Evolutionary conservation across 345 rosid species (phyloP).

Genomic region (Syzygium aqueum): DNA sequence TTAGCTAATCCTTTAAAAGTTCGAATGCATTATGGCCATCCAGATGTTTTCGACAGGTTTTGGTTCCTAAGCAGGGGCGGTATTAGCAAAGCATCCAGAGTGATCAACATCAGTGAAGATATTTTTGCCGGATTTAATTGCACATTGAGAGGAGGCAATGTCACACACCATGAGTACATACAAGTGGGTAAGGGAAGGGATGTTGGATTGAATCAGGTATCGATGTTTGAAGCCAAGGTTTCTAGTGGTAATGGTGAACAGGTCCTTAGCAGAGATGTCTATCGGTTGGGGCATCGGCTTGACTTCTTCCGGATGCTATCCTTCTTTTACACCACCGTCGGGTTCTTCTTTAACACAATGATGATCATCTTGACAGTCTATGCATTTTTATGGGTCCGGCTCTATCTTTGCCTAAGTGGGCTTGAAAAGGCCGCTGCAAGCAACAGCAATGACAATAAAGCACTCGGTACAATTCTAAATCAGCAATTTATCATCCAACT

Average conservation of each 20-base stretch:
- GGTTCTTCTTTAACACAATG: slow-evolving; percentile 3
- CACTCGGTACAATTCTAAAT: not conserved
- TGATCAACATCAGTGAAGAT: not conserved
- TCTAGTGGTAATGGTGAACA: slow-evolving; percentile 2
- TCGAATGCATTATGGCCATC: slow-evolving; percentile 36
- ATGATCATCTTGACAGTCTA: not conserved
- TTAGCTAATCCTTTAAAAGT: slow-evolving; percentile 35
- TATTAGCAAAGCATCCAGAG: slow-evolving; percentile 11
- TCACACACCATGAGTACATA: slow-evolving; percentile 5
- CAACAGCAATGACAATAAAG: not conserved
- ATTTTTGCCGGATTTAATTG: slow-evolving; percentile 4
- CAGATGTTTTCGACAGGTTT: slow-evolving; percentile 33
- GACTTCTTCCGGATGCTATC: slow-evolving; percentile 9
- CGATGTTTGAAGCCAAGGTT: slow-evolving; percentile 6
- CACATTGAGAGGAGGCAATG: slow-evolving; percentile 2
- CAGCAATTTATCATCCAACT: slow-evolving; percentile 9
- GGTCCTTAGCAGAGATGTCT: slow-evolving; percentile 1
- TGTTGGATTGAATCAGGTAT: slow-evolving; percentile 3
- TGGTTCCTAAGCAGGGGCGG: slow-evolving; percentile 37
- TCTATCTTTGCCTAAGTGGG: not conserved
- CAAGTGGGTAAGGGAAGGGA: slow-evolving; percentile 8
- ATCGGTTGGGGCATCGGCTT: slow-evolving; percentile 3
- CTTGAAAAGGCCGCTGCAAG: not conserved
- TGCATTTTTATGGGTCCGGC: not conserved
- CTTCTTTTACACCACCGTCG: not conserved